Conservation (phyloP, 139 green algal genomes). For the Volvox africanus region DNA sequence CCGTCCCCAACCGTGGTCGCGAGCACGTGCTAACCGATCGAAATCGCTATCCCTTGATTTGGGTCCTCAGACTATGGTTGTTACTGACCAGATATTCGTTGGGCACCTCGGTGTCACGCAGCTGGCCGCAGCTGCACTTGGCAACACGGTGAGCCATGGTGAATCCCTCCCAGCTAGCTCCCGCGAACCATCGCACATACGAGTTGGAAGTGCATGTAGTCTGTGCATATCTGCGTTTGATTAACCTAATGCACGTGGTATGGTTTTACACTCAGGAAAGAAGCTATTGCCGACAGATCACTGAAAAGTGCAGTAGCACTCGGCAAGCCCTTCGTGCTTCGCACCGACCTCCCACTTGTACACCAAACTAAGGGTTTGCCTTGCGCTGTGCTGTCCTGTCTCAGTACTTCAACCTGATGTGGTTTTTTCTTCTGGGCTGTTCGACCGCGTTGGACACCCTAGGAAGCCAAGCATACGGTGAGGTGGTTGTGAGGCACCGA, state of each 20-base stretch:
- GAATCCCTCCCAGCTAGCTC: too few relatives aligned
- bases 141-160: conserved; percentile 52
- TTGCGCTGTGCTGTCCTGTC: not conserved
- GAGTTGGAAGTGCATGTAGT: too few relatives aligned
- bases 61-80: conserved; percentile 47
- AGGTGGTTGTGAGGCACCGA: not conserved
- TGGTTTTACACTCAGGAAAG: too few relatives aligned
- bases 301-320: too few relatives aligned
- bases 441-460: conserved; percentile 63
- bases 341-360: too few relatives aligned
- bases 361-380: not conserved
- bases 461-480: conserved; percentile 60
- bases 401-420: conserved; percentile 57
- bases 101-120: conserved; percentile 52
- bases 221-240: too few relatives aligned
- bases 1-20: too few relatives aligned
- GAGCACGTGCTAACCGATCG: not conserved
- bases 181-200: too few relatives aligned
- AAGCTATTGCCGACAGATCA: too few relatives aligned
- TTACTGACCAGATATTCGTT: conserved; percentile 60
- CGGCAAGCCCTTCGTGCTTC: too few relatives aligned
- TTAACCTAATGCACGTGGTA: too few relatives aligned
- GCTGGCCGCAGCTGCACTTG: conserved; percentile 52
- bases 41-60: too few relatives aligned
- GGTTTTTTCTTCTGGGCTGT: conserved; percentile 60